phyloP scores from a whole-genome alignment of 129 eudicot species.

The Gnaphalium uliginosum region DNA sequence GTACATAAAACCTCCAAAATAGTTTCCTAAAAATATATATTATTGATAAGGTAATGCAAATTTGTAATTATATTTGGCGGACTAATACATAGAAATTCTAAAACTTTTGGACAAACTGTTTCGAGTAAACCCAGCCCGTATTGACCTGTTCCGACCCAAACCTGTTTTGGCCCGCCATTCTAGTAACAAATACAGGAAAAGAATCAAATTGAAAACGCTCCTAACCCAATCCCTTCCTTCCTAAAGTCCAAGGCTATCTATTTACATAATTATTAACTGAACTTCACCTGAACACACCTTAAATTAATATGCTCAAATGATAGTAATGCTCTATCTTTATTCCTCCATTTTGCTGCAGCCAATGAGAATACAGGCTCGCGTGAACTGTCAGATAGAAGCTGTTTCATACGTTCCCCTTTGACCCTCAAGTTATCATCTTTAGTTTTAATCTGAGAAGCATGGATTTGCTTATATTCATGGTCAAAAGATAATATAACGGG shows the following conservation, averaged over 20 bases:
- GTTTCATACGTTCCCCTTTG: constrained; percentile 41
- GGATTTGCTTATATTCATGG: constrained; percentile 48
- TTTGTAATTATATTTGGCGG: not conserved
- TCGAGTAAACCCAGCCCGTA: not conserved
- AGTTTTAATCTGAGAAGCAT: constrained; percentile 36
- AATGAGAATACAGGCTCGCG: constrained; percentile 67
- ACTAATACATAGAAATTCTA: not conserved
- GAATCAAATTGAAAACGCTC: too few species aligned
- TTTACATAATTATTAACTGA: constrained; percentile 5
- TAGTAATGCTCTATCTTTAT: constrained; percentile 57
- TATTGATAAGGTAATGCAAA: not conserved
- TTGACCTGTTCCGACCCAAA: not conserved
- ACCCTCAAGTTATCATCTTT: constrained; percentile 48
- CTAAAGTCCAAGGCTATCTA: constrained; percentile 5
- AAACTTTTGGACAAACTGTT: not conserved
- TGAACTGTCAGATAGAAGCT: constrained; percentile 40
- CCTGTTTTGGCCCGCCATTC: not conserved
- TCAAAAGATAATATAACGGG: constrained; percentile 92
- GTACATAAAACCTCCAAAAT: constrained; percentile 1
- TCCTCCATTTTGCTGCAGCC: constrained; percentile 84
- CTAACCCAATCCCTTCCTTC: too few species aligned
- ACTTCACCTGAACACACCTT: constrained; percentile 49
- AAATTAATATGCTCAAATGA: constrained; percentile 77
- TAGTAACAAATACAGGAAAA: too few species aligned
- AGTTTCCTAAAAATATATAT: not conserved